Conservation (phyloP, 1,284 basidiomycete genomes). For the Coriolopsis trogii region DNA sequence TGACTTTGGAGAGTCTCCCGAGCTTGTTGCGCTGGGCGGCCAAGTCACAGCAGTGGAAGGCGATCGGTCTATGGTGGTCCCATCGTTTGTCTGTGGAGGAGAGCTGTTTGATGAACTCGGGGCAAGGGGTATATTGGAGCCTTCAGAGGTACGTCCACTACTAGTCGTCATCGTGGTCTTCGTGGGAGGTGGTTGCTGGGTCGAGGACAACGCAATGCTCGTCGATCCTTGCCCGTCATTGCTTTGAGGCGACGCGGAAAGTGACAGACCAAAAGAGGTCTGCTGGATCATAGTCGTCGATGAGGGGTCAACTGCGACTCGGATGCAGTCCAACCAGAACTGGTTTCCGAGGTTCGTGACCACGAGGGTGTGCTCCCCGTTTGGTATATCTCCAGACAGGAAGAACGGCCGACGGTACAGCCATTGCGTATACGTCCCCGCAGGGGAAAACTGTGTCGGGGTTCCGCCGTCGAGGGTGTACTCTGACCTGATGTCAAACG, state of each 20-base stretch:
- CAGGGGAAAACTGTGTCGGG: background rate
- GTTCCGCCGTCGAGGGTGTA: constrained; percentile 1
- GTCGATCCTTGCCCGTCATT: too few species aligned
- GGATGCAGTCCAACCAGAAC: constrained; percentile 8
- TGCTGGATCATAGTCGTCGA: background rate
- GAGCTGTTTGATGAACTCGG: background rate
- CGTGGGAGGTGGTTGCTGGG: too few species aligned
- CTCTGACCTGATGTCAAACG: background rate
- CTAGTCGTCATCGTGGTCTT: too few species aligned
- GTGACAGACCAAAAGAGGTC: too few species aligned
- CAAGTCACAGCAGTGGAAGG: background rate
- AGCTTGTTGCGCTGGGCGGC: background rate
- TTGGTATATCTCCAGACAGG: background rate
- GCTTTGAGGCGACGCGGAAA: too few species aligned
- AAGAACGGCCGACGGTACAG: constrained; percentile 1
- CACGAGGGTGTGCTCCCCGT: background rate
- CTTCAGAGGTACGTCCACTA: too few species aligned
- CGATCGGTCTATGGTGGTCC: background rate
- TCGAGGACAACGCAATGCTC: too few species aligned
- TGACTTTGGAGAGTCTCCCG: background rate
- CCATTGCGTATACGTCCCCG: background rate
- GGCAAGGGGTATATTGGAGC: background rate
- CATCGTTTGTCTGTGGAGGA: background rate
- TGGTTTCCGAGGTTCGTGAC: constrained; percentile 7
- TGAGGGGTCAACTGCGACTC: background rate